phyloP scores from a whole-genome alignment of 805 yeast genomes.

The Osmozyma mogii region DNA sequence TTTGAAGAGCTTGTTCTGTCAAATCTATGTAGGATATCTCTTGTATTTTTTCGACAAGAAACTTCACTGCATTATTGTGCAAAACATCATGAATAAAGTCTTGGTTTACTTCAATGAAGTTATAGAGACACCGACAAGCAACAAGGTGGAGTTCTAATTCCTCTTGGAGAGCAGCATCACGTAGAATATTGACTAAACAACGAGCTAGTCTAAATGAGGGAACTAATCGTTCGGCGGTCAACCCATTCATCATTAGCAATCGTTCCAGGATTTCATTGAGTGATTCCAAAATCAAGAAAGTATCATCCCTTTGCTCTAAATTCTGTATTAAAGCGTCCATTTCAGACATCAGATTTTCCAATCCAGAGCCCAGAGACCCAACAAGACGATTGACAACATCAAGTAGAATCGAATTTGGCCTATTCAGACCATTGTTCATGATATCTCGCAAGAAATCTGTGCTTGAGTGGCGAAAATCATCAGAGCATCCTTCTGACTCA shows the following conservation, averaged over 20 bases:
- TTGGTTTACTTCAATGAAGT: slow-evolving; percentile 66
- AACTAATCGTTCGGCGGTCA: slow-evolving; percentile 53
- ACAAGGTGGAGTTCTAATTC: slow-evolving; percentile 76
- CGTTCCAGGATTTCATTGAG: slow-evolving; percentile 58
- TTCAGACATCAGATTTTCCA: too few relatives aligned
- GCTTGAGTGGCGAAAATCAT: too few relatives aligned
- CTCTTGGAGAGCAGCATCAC: slow-evolving; percentile 47
- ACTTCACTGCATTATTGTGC: slow-evolving; percentile 56
- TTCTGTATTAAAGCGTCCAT: slow-evolving; percentile 29
- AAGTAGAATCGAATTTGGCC: too few relatives aligned
- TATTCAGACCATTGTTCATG: too few relatives aligned
- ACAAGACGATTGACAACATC: too few relatives aligned
- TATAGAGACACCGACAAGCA: slow-evolving; percentile 78
- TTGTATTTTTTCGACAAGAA: slow-evolving; percentile 53
- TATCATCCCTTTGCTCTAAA: slow-evolving; percentile 42
- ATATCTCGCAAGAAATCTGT: too few relatives aligned
- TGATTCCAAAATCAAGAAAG: slow-evolving; percentile 55
- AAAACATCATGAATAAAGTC: slow-evolving; percentile 59
- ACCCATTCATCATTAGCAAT: slow-evolving; percentile 59
- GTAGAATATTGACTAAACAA: slow-evolving; percentile 49
- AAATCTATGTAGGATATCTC: slow-evolving; percentile 82
- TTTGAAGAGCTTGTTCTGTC: slow-evolving; percentile 84
- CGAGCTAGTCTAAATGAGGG: slow-evolving; percentile 52
- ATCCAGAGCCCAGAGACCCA: too few relatives aligned
- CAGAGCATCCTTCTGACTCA: too few relatives aligned